Conservation (phyloP, 2,329 filamentous ascomycete genomes). For the Pseudocercospora pini-densiflorae region DNA sequence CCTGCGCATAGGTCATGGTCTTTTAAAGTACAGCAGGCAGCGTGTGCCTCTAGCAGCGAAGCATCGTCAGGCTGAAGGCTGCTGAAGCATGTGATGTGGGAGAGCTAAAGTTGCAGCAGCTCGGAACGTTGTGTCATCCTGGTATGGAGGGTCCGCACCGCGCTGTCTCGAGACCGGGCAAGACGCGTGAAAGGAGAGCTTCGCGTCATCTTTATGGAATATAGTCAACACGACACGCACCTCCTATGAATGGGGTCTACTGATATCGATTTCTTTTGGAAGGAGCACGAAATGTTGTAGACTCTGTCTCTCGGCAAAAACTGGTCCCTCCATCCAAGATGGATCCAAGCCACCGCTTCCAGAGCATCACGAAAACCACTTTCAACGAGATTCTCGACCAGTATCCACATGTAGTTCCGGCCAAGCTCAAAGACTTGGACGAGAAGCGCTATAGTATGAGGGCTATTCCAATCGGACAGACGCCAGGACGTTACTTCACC, state of each 20-base stretch:
- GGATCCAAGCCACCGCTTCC: constrained; percentile 20
- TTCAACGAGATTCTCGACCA: constrained; percentile 32
- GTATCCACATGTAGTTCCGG: constrained; percentile 34
- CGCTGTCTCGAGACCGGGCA: neutral
- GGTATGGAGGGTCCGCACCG: too few species aligned
- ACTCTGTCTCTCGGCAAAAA: too few species aligned
- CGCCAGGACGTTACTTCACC: constrained; percentile 49
- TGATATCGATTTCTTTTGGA: too few species aligned
- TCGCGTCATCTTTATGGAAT: too few species aligned
- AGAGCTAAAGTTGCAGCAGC: neutral
- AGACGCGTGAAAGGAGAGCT: too few species aligned
- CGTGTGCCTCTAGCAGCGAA: neutral
- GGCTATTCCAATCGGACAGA: constrained; percentile 49
- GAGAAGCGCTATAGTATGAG: constrained; percentile 63
- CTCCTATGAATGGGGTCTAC: too few species aligned
- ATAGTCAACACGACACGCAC: too few species aligned
- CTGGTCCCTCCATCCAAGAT: neutral
- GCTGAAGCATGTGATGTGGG: neutral
- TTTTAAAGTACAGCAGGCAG: neutral
- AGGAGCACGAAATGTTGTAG: too few species aligned
- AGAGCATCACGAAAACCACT: constrained; percentile 28
- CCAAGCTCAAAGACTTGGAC: constrained; percentile 61
- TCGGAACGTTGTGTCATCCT: too few species aligned
- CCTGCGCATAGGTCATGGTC: too few species aligned
- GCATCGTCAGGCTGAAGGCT: neutral